A percentile compares a stretch with the other conserved stretches of the same genome.
phyloP scores from a whole-genome alignment of 2,329 filamentous ascomycete species.

The Fusarium buharicum region DNA sequence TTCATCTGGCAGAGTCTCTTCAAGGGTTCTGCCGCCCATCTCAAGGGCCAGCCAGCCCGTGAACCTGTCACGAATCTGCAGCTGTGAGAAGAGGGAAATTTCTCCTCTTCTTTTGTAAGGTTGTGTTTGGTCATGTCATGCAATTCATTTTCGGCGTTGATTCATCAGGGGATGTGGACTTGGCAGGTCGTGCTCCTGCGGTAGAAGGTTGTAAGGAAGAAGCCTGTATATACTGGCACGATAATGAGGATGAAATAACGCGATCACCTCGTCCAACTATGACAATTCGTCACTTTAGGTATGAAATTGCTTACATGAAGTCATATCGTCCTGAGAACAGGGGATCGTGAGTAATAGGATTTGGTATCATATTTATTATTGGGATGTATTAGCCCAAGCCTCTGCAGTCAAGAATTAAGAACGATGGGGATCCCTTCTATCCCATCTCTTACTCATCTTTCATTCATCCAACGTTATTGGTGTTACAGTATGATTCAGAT shows the following conservation, averaged over 20 bases:
- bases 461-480: slow-evolving; percentile 19
- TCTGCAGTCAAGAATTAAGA: slow-evolving; percentile 27
- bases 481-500: slow-evolving; percentile 17
- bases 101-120: neutral
- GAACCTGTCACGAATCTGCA: slow-evolving; percentile 52
- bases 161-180: slow-evolving; percentile 3
- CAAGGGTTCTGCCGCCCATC: slow-evolving; percentile 90
- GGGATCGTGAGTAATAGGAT: neutral
- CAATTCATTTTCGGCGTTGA: slow-evolving; percentile 16
- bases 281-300: neutral
- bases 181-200: neutral
- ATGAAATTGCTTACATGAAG: neutral
- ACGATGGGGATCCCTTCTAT: slow-evolving; percentile 25
- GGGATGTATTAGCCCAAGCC: slow-evolving; percentile 19
- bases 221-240: slow-evolving; percentile 36
- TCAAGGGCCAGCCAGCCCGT: slow-evolving; percentile 65
- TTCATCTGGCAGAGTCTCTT: slow-evolving; percentile 99
- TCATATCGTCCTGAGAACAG: neutral
- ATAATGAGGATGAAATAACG: slow-evolving; percentile 39
- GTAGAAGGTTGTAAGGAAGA: slow-evolving; percentile 7
- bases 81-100: slow-evolving; percentile 43
- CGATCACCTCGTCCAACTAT: slow-evolving; percentile 11
- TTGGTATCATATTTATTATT: slow-evolving; percentile 30
- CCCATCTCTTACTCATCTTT: slow-evolving; percentile 18
- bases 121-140: slow-evolving; percentile 6